Percentiles rank a stretch among this genome's conserved stretches.
These are phyloP conservation scores for Antrodiella citrinella DNA, from an alignment of 768 basidiomycete species.

Conservation along the genomic window DNA sequence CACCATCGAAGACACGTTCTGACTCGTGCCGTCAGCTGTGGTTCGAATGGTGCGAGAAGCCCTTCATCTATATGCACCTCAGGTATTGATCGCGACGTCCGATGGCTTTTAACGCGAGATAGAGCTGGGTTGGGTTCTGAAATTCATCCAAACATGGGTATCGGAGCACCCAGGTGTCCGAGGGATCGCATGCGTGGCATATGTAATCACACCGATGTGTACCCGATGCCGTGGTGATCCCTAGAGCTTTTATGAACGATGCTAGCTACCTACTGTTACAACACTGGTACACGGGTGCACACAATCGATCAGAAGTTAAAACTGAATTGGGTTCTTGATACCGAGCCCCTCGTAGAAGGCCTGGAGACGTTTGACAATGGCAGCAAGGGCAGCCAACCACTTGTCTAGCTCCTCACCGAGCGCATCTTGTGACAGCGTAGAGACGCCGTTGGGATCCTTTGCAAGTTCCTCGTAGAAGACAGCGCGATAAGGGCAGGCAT, in stretches of 20 bases:
- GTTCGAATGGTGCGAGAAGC: no score
- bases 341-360: constrained; percentile 35
- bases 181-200: background rate
- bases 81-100: background rate
- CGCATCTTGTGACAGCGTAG: constrained; percentile 31
- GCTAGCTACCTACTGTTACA: no score
- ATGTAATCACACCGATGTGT: no score
- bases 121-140: background rate
- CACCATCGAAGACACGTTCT: background rate
- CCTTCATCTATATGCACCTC: no score
- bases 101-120: background rate
- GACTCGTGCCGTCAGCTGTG: background rate
- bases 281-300: no score
- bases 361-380: constrained; percentile 40
- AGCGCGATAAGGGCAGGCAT: constrained; percentile 54
- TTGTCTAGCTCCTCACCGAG: constrained; percentile 38
- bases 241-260: no score
- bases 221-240: no score
- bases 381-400: constrained; percentile 47
- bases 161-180: background rate
- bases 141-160: background rate
- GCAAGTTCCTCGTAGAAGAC: constrained; percentile 53
- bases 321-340: no score
- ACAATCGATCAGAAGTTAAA: no score
- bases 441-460: constrained; percentile 26